Percentiles rank a stretch among this genome's conserved stretches.
Conservation (phyloP, 2,329 filamentous ascomycete genomes). For the Fusarium burgessii region DNA sequence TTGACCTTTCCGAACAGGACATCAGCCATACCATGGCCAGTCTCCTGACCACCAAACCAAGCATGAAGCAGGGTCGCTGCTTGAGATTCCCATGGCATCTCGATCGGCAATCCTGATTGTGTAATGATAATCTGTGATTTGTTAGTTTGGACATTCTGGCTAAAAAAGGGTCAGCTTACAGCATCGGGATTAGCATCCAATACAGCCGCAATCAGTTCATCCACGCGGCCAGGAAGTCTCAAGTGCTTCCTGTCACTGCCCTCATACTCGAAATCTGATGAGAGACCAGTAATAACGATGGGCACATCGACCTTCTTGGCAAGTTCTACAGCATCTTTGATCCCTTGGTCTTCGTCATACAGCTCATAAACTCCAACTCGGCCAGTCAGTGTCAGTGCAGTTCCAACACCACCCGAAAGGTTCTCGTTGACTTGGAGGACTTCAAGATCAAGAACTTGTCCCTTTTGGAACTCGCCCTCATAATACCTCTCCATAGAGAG, state of each 20-base stretch:
- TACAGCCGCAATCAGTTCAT: conserved; percentile 67
- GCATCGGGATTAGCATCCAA: conserved; percentile 68
- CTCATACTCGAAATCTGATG: conserved; percentile 60
- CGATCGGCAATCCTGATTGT: conserved; percentile 63
- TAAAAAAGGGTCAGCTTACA: conserved; percentile 56
- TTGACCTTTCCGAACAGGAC: conserved; percentile 42
- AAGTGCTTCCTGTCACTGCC: conserved; percentile 76
- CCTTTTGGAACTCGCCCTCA: conserved; percentile 14
- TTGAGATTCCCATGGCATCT: conserved; percentile 47
- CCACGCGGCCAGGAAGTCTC: conserved; percentile 70
- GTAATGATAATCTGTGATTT: conserved; percentile 29
- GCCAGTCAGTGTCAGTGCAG: conserved; percentile 34
- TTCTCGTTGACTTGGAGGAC: conserved; percentile 40
- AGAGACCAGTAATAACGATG: conserved; percentile 66
- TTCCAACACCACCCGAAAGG: conserved; percentile 37
- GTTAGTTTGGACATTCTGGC: background rate
- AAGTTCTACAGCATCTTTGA: conserved; percentile 48
- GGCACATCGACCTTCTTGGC: conserved; percentile 64
- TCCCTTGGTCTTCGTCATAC: conserved; percentile 47
- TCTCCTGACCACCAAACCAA: conserved; percentile 47
- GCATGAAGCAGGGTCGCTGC: conserved; percentile 52
- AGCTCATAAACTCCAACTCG: conserved; percentile 37
- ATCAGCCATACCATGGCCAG: conserved; percentile 45
- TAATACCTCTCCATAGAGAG: conserved; percentile 37
- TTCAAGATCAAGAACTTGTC: conserved; percentile 26